phyloP scores from a whole-genome alignment of 2,329 filamentous ascomycete species.

The Colletotrichum graminicola region DNA sequence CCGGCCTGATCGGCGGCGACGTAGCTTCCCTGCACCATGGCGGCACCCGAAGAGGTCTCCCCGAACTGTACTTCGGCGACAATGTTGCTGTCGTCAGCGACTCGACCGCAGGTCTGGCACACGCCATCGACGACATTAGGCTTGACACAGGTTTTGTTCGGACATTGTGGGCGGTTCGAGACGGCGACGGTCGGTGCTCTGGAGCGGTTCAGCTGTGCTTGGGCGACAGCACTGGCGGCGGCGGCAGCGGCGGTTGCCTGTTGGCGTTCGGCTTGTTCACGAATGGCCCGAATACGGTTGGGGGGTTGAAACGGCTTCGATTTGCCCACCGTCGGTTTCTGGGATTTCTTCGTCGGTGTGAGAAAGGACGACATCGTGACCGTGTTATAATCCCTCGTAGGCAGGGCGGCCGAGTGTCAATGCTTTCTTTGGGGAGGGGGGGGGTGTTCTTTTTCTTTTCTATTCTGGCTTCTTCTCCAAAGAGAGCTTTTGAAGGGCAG shows the following conservation, averaged over 20 bases:
- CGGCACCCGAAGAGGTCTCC: slow-evolving; percentile 86
- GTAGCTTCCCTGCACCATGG: slow-evolving; percentile 90
- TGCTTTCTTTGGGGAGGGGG: too few relatives aligned
- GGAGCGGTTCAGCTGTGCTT: slow-evolving; percentile 40
- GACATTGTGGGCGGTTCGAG: slow-evolving; percentile 61
- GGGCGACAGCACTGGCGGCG: slow-evolving; percentile 43
- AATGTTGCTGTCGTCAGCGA: slow-evolving; percentile 88
- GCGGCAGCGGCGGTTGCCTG: slow-evolving; percentile 52
- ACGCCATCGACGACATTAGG: slow-evolving; percentile 74
- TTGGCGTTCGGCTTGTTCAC: slow-evolving; percentile 63
- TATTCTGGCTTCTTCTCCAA: not conserved
- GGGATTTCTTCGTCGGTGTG: slow-evolving; percentile 54
- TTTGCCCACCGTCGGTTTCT: slow-evolving; percentile 46
- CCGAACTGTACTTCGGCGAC: slow-evolving; percentile 93
- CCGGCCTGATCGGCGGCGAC: slow-evolving; percentile 88
- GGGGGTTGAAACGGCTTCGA: slow-evolving; percentile 59
- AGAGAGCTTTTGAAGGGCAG: not conserved
- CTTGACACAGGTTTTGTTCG: slow-evolving; percentile 71
- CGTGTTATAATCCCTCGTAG: not conserved
- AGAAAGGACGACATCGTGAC: slow-evolving; percentile 62
- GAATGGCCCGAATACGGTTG: slow-evolving; percentile 64
- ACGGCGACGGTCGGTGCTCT: slow-evolving; percentile 50
- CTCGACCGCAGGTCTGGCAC: slow-evolving; percentile 86
- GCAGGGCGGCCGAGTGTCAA: not conserved
- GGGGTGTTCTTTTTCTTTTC: too few relatives aligned